Evolutionary conservation across 2,329 filamentous ascomycete species (phyloP), one percentile per base, ranked within the genome.

Genomic region (Cercospora sp.): DNA sequence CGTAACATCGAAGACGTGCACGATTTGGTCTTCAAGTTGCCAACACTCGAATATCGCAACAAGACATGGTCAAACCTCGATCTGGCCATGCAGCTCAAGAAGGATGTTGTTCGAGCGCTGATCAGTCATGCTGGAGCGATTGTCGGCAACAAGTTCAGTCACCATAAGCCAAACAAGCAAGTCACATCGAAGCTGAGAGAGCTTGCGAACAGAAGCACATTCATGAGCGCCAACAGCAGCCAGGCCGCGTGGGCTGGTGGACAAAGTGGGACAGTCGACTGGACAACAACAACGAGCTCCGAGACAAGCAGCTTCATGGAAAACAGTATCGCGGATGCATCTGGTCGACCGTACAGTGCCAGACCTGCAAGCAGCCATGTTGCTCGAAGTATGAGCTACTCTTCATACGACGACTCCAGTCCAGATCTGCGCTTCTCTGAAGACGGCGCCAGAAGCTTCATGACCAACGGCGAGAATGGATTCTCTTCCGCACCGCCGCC

Each of bases 41-140:
- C 95, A 3, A 91, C 91, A 2, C 89, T 99, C 58, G 95, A 99
- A 79, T 98, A 97, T 82, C 89, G 93, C 71, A 99, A 99, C 85
- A 99, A 99, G 84, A 98, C 94, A 8, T 99, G 95, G 95, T 97
- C 93, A 6, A 99, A 98, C 78, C 86, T 99, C 6, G 95, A 99
- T 76, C 87, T 99, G 9, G 94, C 94, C 0, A 85, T 98, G 59
- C 91, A 93, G 13, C 85, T 99, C 64, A 98, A 99, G 82, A 96
- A 94, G 78, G 94, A 97, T 58, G 91, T 98, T 67, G 92, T 97
- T 77, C 92, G 93, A 76, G 94, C 95, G 0, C 85, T 99, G 57
- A 96, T 99, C 75, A 95, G 92, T 1, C 95, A 99, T 77, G 94
- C 94, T 0, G 95, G 95, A 40, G 93, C 95, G 66, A 97, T 99